Evolutionary conservation across 202 grass and related monocot genomes (phyloP).

Genomic region (Hordeum pubiflorum): DNA sequence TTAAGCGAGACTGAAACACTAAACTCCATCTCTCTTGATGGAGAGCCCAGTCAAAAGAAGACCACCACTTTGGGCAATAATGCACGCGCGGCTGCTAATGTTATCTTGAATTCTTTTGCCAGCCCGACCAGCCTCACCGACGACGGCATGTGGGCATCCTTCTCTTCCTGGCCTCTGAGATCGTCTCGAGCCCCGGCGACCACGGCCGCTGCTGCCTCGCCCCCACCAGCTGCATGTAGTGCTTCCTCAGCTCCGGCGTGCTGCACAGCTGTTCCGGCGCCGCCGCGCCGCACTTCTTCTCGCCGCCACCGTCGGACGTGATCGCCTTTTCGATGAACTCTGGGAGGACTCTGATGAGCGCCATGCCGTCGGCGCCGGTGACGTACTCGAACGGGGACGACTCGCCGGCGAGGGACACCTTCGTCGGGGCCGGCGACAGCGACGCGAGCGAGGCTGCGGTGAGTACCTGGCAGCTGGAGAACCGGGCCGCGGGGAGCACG

Average conservation of each 20-base stretch:
- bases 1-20: not conserved
- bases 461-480: slow-evolving; percentile 50
- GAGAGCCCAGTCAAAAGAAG: not conserved
- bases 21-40: not conserved
- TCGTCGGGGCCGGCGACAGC: slow-evolving; percentile 48
- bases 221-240: slow-evolving; percentile 83
- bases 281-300: not conserved
- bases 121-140: slow-evolving; percentile 29
- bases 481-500: slow-evolving; percentile 55
- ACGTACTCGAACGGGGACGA: slow-evolving; percentile 73
- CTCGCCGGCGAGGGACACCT: slow-evolving; percentile 29
- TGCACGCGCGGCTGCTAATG: not conserved
- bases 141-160: slow-evolving; percentile 29
- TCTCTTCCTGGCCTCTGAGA: slow-evolving; percentile 50
- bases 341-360: slow-evolving; percentile 63
- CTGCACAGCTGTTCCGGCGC: slow-evolving; percentile 46
- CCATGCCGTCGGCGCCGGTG: slow-evolving; percentile 50
- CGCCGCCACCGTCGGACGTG: not conserved
- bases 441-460: slow-evolving; percentile 63
- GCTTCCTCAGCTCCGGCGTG: slow-evolving; percentile 86
- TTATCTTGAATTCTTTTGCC: slow-evolving; percentile 31
- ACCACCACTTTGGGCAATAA: not conserved
- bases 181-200: slow-evolving; percentile 86
- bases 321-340: slow-evolving; percentile 79
- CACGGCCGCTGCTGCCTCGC: slow-evolving; percentile 47